Percentiles rank a stretch among this genome's conserved stretches.
These are phyloP conservation scores for Cryomyces antarcticus DNA, from an alignment of 495 filamentous ascomycete genomes.

Conservation along the genomic window DNA sequence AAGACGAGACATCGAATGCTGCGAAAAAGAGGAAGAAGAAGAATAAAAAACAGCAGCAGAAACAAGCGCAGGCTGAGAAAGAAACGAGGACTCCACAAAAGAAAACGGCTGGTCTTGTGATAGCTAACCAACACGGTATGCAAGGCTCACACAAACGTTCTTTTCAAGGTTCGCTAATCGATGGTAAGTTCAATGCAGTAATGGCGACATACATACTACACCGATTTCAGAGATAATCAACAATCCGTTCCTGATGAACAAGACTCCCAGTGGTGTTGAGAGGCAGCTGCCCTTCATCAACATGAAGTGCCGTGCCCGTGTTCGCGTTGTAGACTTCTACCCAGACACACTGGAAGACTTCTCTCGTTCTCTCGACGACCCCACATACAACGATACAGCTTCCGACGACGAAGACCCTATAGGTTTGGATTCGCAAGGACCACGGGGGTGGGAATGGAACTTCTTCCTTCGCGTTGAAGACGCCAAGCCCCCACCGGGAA, in stretches of 20 bases:
- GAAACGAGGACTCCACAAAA: constrained; percentile 10
- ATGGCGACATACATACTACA: constrained; percentile 21
- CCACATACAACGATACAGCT: constrained; percentile 4
- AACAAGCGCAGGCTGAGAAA: constrained; percentile 12
- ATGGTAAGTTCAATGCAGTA: constrained; percentile 9
- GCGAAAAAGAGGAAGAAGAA: constrained; percentile 21
- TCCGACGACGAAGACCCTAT: constrained; percentile 10
- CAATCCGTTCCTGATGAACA: constrained; percentile 18
- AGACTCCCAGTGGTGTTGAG: constrained; percentile 19
- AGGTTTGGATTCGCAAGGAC: constrained; percentile 39
- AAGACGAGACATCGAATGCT: constrained; percentile 10
- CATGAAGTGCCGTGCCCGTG: constrained; percentile 41
- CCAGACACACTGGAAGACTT: constrained; percentile 60
- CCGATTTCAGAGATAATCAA: constrained; percentile 30
- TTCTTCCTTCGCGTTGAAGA: constrained; percentile 16
- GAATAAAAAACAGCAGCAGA: constrained; percentile 12
- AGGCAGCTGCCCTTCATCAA: constrained; percentile 50
- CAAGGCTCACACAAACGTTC: constrained; percentile 4
- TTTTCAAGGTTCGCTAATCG: background rate
- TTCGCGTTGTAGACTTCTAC: constrained; percentile 65
- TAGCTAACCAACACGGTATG: background rate
- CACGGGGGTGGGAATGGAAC: constrained; percentile 17
- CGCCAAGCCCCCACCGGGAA: background rate
- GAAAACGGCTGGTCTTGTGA: background rate
- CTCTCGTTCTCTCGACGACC: constrained; percentile 17